Evolutionary conservation across 352 stramenopile genomes (phyloP), one percentile per base, ranked within the genome.

Genomic region (Pythium chondricola): DNA sequence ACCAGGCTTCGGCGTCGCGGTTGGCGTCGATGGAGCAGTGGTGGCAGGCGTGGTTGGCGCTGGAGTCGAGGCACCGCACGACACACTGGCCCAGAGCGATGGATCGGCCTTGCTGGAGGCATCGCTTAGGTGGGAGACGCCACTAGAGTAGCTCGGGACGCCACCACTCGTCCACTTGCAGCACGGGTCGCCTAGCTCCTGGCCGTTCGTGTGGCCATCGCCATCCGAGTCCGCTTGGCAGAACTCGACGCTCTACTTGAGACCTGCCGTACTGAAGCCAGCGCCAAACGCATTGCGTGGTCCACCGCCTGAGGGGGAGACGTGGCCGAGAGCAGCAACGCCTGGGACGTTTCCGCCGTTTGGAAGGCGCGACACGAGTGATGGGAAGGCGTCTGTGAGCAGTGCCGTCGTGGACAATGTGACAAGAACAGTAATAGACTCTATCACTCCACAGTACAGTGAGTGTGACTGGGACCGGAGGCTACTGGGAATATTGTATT

Each of bases 171-270:
- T 56, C 58, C 61, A 78, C 24, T 38, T 21, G 43, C 69, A 83
- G 52, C 57, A 61, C 20, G 69, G 72, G 48, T 84, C 74, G 10
- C 69, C 74, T 1, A 85, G 58, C 36, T 85, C 74, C 45, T 76
- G 33, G 36, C 71, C 74, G 40, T 85, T 84, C 21, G 61, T 83
- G 10, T 57, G 44, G 6, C 68, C 71, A 36, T 85, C 74, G n/a
- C 65, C 65, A 43, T 84, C 71, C 11, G 49, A 66, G 45, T 85
- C 71, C 16, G 47, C 49, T 42, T 74, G 9, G 56, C 74, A 84
- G 7, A 85, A 41, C 47, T 62, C 67, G 0, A 21, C 43, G 2
- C 58, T 70, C 67, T 59, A 73, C 25, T 51, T 38, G 2, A 43
- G 41, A 1, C 49, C 60, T 2, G 43, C 46, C 0, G 25, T 24